Conservation (phyloP, 2,329 filamentous ascomycete species). For the Penicillium concentricum region DNA sequence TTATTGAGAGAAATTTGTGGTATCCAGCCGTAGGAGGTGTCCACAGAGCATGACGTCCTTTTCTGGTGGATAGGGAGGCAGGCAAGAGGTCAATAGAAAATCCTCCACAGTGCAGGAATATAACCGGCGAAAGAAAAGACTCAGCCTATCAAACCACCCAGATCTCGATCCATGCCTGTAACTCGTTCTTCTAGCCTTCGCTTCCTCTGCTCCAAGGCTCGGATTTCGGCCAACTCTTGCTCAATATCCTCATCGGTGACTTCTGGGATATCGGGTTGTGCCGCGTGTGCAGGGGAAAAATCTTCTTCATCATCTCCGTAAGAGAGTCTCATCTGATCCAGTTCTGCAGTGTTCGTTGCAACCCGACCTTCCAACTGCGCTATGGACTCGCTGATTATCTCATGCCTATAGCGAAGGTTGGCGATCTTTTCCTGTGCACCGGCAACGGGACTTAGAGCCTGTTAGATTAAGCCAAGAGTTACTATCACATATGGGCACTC, state of each 20-base stretch:
- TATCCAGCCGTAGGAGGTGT: background rate
- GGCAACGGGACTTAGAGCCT: conserved; percentile 61
- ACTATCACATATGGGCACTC: conserved; percentile 11
- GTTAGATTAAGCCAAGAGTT: conserved; percentile 11
- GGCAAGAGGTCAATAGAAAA: background rate
- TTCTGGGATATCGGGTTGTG: conserved; percentile 21
- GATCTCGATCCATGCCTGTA: conserved; percentile 66
- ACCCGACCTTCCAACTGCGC: conserved; percentile 79
- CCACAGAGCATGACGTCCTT: background rate
- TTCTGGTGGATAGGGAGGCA: background rate
- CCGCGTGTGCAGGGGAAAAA: conserved; percentile 46
- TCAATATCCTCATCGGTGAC: conserved; percentile 46
- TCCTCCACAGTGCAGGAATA: background rate
- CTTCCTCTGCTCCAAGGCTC: conserved; percentile 64
- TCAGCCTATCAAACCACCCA: conserved; percentile 61
- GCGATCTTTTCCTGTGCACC: conserved; percentile 77
- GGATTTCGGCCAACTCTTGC: conserved; percentile 55
- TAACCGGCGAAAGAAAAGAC: background rate
- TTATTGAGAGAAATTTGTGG: background rate
- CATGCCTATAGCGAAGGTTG: conserved; percentile 67
- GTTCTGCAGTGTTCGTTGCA: conserved; percentile 68
- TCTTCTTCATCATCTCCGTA: conserved; percentile 57
- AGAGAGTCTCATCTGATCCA: conserved; percentile 68
- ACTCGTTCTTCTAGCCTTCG: conserved; percentile 61
- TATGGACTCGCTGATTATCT: conserved; percentile 70